Base-by-base conservation (phyloP, 768 basidiomycete genomes). In the Cystofilobasidium capitatum region DNA sequence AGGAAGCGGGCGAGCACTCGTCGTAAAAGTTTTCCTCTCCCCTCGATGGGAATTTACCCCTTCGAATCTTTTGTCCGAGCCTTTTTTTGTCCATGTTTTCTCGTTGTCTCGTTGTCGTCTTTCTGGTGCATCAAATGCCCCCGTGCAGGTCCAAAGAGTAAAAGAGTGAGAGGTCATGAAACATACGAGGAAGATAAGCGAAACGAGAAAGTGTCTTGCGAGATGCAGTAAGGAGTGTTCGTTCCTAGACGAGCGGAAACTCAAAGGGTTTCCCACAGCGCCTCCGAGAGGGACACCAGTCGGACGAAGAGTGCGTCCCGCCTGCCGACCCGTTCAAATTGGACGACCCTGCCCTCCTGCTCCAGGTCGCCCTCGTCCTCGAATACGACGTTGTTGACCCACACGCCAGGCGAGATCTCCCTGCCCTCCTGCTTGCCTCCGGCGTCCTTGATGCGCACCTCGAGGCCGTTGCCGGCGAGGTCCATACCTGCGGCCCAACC, bases 271-370 rank as follows among this genome's bases (percentile, higher is more conserved):
- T 79, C 79, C 78, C 78, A 79, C 55, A 75, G 62, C 65, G 77
- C 77, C 57, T 75, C 71, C 13, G 74, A 75, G 72, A 78, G 76
- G 62, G 73, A 73, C 55, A 79, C 62, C 51, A 79, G 63, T 29
- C 79, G 69, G 4, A 76, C 73, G 62, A 79, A 79, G 62, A 79
- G 68, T 70, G 78, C 74, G 63, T 79, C 79, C 49, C 79, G 69
- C 55, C 79, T 71, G 1, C 74, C 77, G 12, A 79, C 77, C 55
- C 76, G 69, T 40, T 73, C 75, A 70, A 79, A 78, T 45, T 73
- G 69, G 64, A 74, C 63, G 12, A 74, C 73, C 63, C 71, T 72
- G 22, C 78, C 78, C 12, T 75, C 73, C 45, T 62, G 62, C 36
- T 62, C 62, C 29, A 70, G 68, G 45, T 71, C 70, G 55, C 71